A percentile compares a stretch with the other conserved stretches of the same genome.
phyloP scores from a whole-genome alignment of 2,329 filamentous ascomycete species.

The Penicillium nordicum region DNA sequence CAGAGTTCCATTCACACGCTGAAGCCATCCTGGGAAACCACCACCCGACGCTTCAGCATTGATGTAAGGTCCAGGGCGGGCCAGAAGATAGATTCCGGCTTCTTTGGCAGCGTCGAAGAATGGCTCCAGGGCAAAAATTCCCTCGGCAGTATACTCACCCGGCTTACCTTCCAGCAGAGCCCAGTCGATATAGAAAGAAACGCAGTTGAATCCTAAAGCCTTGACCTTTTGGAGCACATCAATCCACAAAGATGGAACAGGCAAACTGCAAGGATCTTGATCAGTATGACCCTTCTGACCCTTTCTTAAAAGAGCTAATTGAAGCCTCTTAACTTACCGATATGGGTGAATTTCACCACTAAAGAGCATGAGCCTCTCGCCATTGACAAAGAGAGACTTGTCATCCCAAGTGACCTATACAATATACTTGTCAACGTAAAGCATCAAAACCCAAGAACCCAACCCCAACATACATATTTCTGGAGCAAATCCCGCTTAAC shows the following conservation, averaged over 20 bases:
- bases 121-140: conserved; percentile 67
- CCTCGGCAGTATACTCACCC: conserved; percentile 66
- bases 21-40: conserved; percentile 77
- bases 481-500: conserved; percentile 51
- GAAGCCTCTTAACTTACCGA: conserved; percentile 36
- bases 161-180: conserved; percentile 70
- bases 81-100: conserved; percentile 73
- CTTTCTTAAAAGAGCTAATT: neutral
- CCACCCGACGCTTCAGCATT: conserved; percentile 75
- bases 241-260: conserved; percentile 61
- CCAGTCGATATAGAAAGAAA: conserved; percentile 80
- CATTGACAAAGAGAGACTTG: conserved; percentile 66
- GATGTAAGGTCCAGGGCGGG: conserved; percentile 70
- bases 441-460: neutral
- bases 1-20: conserved; percentile 62
- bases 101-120: conserved; percentile 73
- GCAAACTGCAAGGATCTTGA: conserved; percentile 43
- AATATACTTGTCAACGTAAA: neutral
- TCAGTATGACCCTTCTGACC: conserved; percentile 1
- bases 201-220: conserved; percentile 72
- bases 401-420: conserved; percentile 65
- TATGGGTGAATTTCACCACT: conserved; percentile 73
- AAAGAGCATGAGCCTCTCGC: conserved; percentile 68
- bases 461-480: conserved; percentile 49
- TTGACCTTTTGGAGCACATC: conserved; percentile 82